A percentile compares a stretch with the other conserved stretches of the same genome.
Evolutionary conservation across 2,329 filamentous ascomycete species (phyloP).

Genomic region (Colletotrichum eremochloae): DNA sequence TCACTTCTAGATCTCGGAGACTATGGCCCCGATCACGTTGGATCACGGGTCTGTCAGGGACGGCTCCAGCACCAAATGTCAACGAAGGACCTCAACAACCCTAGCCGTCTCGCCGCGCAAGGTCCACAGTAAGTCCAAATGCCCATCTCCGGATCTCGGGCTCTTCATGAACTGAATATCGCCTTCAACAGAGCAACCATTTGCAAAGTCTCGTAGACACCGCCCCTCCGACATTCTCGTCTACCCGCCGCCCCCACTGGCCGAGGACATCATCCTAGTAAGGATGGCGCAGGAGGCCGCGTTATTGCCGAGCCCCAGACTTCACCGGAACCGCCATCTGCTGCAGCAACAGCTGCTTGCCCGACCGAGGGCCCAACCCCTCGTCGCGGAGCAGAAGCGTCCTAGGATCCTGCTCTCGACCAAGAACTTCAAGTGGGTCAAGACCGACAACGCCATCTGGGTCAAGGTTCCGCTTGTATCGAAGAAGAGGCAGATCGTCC

Average conservation of each 20-base stretch:
- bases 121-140: neutral
- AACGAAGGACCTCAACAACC: neutral
- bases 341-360: neutral
- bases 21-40: neutral
- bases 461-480: neutral
- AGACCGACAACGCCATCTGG: neutral
- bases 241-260: neutral
- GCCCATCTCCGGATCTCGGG: too few species aligned
- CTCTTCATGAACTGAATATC: neutral
- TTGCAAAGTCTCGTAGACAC: neutral
- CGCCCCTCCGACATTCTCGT: neutral
- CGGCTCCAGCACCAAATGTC: neutral
- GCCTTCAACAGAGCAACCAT: neutral
- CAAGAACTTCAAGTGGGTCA: conserved; percentile 18
- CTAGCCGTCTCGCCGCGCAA: neutral
- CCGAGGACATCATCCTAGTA: neutral
- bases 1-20: too few species aligned
- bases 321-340: neutral
- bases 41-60: neutral
- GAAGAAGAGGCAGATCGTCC: conserved; percentile 6
- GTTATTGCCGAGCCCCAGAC: neutral
- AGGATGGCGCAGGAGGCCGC: neutral
- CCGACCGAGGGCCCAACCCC: neutral
- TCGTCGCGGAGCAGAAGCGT: neutral
- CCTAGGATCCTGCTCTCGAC: conserved; percentile 18